Conservation (phyloP, 1,139 yeast genomes). For the Pneumocystis wakefieldiae region DNA sequence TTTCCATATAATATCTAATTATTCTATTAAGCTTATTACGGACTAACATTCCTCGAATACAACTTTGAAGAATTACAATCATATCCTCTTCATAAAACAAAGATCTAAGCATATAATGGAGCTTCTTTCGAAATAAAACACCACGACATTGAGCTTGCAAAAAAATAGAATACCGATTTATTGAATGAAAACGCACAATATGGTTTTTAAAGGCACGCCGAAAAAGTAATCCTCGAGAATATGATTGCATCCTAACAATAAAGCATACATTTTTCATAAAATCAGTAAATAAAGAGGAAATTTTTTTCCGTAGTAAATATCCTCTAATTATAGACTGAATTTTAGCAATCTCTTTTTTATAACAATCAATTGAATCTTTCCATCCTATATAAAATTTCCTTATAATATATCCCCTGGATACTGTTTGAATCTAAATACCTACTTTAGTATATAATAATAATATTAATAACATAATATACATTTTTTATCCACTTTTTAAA, state of each 20-base stretch:
- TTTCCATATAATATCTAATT: constrained; percentile 38
- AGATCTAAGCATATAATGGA: constrained; percentile 19
- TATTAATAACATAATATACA: background rate
- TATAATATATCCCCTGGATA: constrained; percentile 37
- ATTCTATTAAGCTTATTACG: constrained; percentile 31
- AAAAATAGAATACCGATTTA: background rate
- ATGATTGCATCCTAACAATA: background rate
- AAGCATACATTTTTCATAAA: background rate
- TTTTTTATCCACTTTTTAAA: background rate
- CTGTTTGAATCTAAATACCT: constrained; percentile 32
- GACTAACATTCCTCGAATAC: constrained; percentile 32
- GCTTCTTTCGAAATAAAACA: constrained; percentile 21
- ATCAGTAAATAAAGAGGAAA: background rate
- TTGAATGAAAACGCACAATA: background rate
- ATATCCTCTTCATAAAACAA: background rate
- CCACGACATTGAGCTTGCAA: constrained; percentile 36
- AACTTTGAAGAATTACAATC: constrained; percentile 33
- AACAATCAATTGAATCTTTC: background rate
- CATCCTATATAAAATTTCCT: constrained; percentile 27
- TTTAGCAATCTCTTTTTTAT: background rate
- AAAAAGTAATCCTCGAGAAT: background rate
- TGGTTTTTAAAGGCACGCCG: background rate
- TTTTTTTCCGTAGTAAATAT: background rate
- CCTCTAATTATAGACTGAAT: constrained; percentile 13
- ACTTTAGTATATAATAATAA: background rate